A percentile compares a stretch with the other conserved stretches of the same genome.
phyloP scores from a whole-genome alignment of 1,284 basidiomycete genomes.

The Mrakiaceae sp. region DNA sequence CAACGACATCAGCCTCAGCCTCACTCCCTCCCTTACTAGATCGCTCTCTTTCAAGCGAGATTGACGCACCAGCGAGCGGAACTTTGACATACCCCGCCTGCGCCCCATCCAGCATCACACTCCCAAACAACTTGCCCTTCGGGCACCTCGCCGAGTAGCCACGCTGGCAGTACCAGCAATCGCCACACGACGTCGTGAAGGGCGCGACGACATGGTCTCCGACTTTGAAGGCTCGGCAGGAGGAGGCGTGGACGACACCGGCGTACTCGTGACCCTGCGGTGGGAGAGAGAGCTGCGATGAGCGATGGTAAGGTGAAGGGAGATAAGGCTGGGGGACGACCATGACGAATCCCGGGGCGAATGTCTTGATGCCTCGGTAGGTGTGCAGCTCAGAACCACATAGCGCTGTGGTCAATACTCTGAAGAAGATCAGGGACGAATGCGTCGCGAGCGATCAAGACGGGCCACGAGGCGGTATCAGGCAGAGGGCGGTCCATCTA shows the following conservation, averaged over 20 bases:
- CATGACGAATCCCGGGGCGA: constrained; percentile 25
- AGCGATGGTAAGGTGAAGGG: not conserved
- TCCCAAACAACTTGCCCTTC: constrained; percentile 58
- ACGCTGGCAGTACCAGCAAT: constrained; percentile 48
- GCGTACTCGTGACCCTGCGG: constrained; percentile 66
- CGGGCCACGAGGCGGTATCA: too few species aligned
- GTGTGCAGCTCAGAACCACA: constrained; percentile 75
- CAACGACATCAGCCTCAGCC: not conserved
- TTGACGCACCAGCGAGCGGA: constrained; percentile 36
- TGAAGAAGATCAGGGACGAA: not conserved
- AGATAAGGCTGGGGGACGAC: constrained; percentile 3
- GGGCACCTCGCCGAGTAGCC: constrained; percentile 68
- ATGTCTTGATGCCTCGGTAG: constrained; percentile 50
- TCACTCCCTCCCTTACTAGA: too few species aligned
- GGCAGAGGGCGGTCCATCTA: not conserved
- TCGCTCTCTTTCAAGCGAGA: too few species aligned
- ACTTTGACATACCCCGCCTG: constrained; percentile 80
- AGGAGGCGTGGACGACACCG: constrained; percentile 61
- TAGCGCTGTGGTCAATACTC: constrained; percentile 40
- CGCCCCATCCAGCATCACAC: constrained; percentile 58
- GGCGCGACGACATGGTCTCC: constrained; percentile 80
- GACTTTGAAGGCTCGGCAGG: constrained; percentile 50
- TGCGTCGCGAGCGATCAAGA: too few species aligned
- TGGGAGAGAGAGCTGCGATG: too few species aligned
- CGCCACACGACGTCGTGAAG: constrained; percentile 71